A percentile compares a stretch with the other conserved stretches of the same genome.
These are phyloP conservation scores for Fusarium beomiforme DNA, from an alignment of 2,329 filamentous ascomycete species.

Conservation along the genomic window DNA sequence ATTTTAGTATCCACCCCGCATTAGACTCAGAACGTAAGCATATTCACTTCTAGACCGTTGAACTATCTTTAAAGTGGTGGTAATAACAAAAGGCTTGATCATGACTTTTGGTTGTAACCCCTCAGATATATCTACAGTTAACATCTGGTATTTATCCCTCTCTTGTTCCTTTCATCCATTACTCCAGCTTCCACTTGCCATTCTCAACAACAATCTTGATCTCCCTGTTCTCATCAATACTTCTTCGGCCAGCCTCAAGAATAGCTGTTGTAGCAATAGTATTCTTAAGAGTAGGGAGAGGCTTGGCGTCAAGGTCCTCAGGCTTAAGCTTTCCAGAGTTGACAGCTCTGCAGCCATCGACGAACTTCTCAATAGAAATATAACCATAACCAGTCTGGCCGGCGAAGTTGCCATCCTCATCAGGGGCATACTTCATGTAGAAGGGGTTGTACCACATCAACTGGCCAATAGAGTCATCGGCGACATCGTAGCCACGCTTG, in stretches of 20 bases:
- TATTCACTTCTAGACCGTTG: neutral
- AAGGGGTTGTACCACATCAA: slow-evolving; percentile 93
- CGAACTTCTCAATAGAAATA: slow-evolving; percentile 94
- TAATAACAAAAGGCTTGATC: slow-evolving; percentile 9
- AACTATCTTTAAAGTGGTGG: neutral
- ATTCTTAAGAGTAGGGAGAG: slow-evolving; percentile 85
- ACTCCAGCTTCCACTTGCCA: slow-evolving; percentile 74
- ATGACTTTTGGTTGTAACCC: slow-evolving; percentile 32
- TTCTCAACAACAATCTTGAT: slow-evolving; percentile 77
- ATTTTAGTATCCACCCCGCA: slow-evolving; percentile 28
- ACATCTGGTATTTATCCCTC: slow-evolving; percentile 15
- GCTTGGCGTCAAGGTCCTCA: slow-evolving; percentile 80
- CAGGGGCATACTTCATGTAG: slow-evolving; percentile 94
- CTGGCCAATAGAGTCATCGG: slow-evolving; percentile 77
- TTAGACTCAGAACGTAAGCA: neutral
- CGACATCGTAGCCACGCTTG: slow-evolving; percentile 93
- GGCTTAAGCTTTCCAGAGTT: slow-evolving; percentile 79
- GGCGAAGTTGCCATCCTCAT: slow-evolving; percentile 93
- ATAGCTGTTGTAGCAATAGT: slow-evolving; percentile 94
- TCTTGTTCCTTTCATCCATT: slow-evolving; percentile 11
- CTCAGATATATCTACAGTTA: slow-evolving; percentile 11
- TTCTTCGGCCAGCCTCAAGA: slow-evolving; percentile 84
- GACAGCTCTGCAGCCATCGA: slow-evolving; percentile 83
- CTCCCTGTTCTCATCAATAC: slow-evolving; percentile 83
- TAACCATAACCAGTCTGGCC: slow-evolving; percentile 94